Evolutionary conservation across 2,329 filamentous ascomycete genomes (phyloP).

Genomic region (Aspergillus sergii): DNA sequence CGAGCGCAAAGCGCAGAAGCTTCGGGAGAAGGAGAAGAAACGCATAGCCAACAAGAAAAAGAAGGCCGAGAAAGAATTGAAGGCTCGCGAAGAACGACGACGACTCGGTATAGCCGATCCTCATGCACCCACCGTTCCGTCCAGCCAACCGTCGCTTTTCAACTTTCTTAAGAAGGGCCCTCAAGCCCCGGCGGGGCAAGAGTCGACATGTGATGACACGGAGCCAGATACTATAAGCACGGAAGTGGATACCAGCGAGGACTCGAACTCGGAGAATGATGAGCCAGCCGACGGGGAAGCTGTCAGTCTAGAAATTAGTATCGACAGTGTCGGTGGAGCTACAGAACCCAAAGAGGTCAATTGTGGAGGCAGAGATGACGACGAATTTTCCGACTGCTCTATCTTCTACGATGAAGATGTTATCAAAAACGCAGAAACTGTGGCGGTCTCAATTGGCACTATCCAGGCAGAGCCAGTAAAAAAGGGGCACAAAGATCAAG

Average conservation of each 20-base stretch:
- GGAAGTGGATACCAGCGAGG: constrained; percentile 15
- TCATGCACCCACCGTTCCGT: constrained; percentile 31
- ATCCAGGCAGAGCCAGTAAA: not conserved
- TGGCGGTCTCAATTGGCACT: constrained; percentile 9
- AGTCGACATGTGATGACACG: constrained; percentile 11
- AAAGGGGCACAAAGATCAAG: not conserved
- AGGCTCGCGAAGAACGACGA: constrained; percentile 36
- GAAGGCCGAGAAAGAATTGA: constrained; percentile 37
- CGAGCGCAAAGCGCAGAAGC: constrained; percentile 42
- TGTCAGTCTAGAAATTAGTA: not conserved
- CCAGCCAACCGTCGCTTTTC: constrained; percentile 39
- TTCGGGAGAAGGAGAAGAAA: constrained; percentile 38
- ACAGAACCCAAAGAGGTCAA: not conserved
- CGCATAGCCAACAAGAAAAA: constrained; percentile 39
- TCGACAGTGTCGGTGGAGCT: not conserved
- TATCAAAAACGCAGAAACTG: constrained; percentile 26
- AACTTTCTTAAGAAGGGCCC: constrained; percentile 30
- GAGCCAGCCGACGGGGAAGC: constrained; percentile 18
- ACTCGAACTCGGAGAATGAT: constrained; percentile 19
- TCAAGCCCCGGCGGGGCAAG: constrained; percentile 2
- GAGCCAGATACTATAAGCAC: constrained; percentile 20
- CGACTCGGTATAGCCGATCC: constrained; percentile 36
- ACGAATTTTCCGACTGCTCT: constrained; percentile 39
- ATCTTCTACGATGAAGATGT: constrained; percentile 35
- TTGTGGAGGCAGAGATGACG: constrained; percentile 23